Evolutionary conservation across 306 rosid genomes (phyloP), one percentile per base, ranked within the genome.

Genomic region (Cyclanthera cordifolia): DNA sequence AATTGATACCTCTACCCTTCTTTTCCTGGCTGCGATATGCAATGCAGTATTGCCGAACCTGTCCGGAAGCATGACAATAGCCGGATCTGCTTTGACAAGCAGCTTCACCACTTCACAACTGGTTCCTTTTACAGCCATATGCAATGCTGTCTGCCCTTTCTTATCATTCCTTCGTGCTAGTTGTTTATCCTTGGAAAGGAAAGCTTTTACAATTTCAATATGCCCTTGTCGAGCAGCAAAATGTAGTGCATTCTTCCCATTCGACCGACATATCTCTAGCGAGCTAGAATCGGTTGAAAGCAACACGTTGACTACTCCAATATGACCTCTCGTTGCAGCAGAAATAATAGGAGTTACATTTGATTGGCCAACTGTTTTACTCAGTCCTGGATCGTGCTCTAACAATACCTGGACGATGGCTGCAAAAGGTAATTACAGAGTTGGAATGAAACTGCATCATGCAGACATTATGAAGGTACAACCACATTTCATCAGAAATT

Each of bases 11-110:
- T 92, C 87, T 69, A 57, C 79, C 76, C 93, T 78, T 77, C 87
- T 89, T 80, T 92, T 92, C 81, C 96, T 82, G n/a, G 95, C 84
- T 81, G 98, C 98, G 23, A 89, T 76, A 80, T 92, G 98, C 56
- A 92, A 83, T 41, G 96, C 92, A 2, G 90, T 81, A 21, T 92
- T 87, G 73, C 90, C 87, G 68, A 87, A 92, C 84, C 69, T 92
- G 76, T 89, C 96, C 4, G 95, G 92, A 45, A 87, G 85, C 85
- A 82, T 87, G 66, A 85, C 95, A 72, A 76, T 79, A 50, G 93
- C 85, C 6, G 85, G 70, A 76, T 92, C 96, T 6, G 82, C 83
- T 0, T 30, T 30, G 54, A 92, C 83, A 74, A 92, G 82, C 73
- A 85, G 72, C 77, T 56, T 85, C 78, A 92, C 98, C 53, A 85